Evolutionary conservation across 129 eudicot species (phyloP).

Genomic region (Apium graveolens): DNA sequence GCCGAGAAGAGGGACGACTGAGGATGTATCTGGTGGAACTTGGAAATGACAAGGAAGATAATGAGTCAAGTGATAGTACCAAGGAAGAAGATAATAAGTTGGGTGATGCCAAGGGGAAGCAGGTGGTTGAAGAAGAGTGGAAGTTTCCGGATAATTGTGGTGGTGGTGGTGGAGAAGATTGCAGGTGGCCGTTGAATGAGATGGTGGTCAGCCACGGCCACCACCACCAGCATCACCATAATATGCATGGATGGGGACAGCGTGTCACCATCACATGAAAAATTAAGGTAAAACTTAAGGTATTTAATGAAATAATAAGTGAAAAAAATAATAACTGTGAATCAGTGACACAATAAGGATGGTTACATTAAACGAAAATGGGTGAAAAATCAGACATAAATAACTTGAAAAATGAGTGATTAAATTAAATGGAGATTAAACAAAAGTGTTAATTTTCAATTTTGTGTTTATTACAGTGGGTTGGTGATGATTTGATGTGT

Average conservation of each 20-base stretch:
- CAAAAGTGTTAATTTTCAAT: no score
- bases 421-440: no score
- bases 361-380: no score
- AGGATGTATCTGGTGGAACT: slow-evolving; percentile 17
- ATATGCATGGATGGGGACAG: slow-evolving; percentile 25
- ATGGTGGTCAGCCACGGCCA: slow-evolving; percentile 2
- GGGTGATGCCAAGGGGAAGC: not conserved
- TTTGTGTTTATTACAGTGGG: no score
- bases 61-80: not conserved
- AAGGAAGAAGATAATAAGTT: not conserved
- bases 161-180: slow-evolving; percentile 17
- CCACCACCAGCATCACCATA: slow-evolving; percentile 5
- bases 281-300: no score
- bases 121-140: not conserved
- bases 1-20: slow-evolving; percentile 32
- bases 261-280: slow-evolving; percentile 24
- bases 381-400: no score
- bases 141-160: slow-evolving; percentile 7
- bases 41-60: not conserved
- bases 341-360: no score
- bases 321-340: no score
- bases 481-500: no score
- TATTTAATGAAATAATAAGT: no score
- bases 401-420: no score
- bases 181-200: slow-evolving; percentile 25